Evolutionary conservation across 2,329 filamentous ascomycete species (phyloP).

Genomic region (Botrytis paeoniae): DNA sequence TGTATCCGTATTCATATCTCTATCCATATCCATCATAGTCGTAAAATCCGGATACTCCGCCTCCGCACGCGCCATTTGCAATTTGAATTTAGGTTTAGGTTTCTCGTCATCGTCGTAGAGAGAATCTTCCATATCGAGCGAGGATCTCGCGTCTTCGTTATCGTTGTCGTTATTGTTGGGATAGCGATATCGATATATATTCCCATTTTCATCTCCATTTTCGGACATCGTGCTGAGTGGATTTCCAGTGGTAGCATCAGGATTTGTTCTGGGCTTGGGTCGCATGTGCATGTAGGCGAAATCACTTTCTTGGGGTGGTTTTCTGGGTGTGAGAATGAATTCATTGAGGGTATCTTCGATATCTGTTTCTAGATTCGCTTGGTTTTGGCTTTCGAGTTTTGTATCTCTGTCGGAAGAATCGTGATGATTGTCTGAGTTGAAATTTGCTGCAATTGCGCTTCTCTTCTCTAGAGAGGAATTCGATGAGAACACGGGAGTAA

Average conservation of each 20-base stretch:
- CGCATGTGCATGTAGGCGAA: not conserved
- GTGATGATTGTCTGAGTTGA: too few species aligned
- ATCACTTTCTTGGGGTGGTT: not conserved
- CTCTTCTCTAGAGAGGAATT: too few species aligned
- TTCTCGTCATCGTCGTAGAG: not conserved
- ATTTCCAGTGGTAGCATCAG: fast-evolving
- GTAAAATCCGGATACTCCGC: not conserved
- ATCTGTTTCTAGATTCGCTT: not conserved
- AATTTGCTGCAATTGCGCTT: too few species aligned
- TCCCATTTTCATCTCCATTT: not conserved
- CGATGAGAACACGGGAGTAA: too few species aligned
- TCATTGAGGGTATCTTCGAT: not conserved
- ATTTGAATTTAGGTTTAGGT: not conserved
- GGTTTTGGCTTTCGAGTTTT: not conserved
- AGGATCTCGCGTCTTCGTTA: not conserved
- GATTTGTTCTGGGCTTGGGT: not conserved
- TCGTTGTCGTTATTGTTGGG: not conserved
- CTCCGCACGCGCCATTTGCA: not conserved
- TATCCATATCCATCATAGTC: not conserved
- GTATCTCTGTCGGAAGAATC: too few species aligned
- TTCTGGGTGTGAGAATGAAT: not conserved
- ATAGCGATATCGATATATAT: not conserved
- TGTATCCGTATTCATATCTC: not conserved
- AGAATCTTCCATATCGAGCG: not conserved
- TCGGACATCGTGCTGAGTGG: fast-evolving